These are phyloP conservation scores for Penicillium sp. DNA, from an alignment of 2,329 filamentous ascomycete genomes.

Conservation along the genomic window DNA sequence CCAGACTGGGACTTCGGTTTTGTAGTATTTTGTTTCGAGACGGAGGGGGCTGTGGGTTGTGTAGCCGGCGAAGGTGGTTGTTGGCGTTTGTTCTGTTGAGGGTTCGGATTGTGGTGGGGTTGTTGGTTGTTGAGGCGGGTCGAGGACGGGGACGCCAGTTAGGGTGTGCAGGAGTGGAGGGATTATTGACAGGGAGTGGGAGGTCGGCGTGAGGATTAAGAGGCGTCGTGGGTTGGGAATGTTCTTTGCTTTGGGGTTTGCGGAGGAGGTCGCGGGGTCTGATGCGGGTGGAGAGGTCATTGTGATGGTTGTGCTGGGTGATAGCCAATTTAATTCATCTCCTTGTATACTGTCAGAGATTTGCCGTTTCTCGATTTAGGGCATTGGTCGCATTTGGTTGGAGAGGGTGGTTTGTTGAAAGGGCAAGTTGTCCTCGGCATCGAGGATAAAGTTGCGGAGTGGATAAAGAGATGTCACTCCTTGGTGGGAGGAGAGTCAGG, in stretches of 20 bases:
- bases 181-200: conserved; percentile 36
- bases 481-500: not conserved
- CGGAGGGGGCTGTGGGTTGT: conserved; percentile 44
- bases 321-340: not conserved
- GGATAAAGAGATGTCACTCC: not conserved
- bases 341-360: not conserved
- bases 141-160: conserved; percentile 32
- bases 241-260: conserved; percentile 17
- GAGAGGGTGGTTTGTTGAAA: not conserved
- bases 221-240: conserved; percentile 43
- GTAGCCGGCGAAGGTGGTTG: conserved; percentile 44
- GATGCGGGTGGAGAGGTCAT: conserved; percentile 15
- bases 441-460: conserved; percentile 16
- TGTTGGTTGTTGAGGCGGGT: conserved; percentile 21
- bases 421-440: conserved; percentile 16
- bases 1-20: conserved; percentile 45
- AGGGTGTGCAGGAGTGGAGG: conserved; percentile 38
- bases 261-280: conserved; percentile 4
- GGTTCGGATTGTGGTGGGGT: not conserved
- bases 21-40: conserved; percentile 45
- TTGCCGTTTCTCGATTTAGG: not conserved
- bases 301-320: not conserved
- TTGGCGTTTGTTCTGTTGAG: conserved; percentile 11
- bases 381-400: not conserved
- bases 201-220: conserved; percentile 39